Evolutionary conservation across 1,284 basidiomycete genomes (phyloP).

Genomic region (Golubevia sp.): DNA sequence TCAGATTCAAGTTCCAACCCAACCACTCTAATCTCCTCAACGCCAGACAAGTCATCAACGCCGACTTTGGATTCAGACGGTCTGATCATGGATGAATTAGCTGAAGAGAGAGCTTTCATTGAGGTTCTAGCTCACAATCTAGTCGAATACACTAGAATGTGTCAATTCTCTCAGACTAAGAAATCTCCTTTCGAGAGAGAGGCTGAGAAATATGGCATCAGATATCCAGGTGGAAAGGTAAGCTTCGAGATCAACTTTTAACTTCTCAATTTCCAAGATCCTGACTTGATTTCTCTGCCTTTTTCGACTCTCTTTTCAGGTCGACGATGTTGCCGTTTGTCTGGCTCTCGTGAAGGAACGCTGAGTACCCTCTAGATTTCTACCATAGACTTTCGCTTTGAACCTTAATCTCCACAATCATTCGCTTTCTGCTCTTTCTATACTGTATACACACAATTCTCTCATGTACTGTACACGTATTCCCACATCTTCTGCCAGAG

Average conservation of each 20-base stretch:
- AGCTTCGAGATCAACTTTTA: too few relatives aligned
- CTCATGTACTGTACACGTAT: too few relatives aligned
- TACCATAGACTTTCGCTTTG: too few relatives aligned
- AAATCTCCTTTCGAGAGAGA: conserved; percentile 56
- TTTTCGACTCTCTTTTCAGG: background rate
- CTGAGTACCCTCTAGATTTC: too few relatives aligned
- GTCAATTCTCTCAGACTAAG: conserved; percentile 49
- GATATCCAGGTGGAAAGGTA: conserved; percentile 49
- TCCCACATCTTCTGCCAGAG: too few relatives aligned
- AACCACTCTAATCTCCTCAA: background rate
- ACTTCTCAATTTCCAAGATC: too few relatives aligned
- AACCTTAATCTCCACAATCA: too few relatives aligned
- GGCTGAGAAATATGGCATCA: conserved; percentile 47
- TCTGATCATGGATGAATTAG: conserved; percentile 7
- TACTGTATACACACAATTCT: too few relatives aligned
- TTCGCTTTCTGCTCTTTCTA: too few relatives aligned
- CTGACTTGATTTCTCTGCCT: too few relatives aligned
- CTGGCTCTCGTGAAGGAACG: conserved; percentile 38
- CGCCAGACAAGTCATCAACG: background rate
- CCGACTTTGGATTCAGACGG: background rate
- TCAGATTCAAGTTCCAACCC: conserved; percentile 14
- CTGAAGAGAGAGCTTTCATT: conserved; percentile 38
- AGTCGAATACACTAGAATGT: conserved; percentile 52
- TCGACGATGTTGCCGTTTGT: conserved; percentile 52
- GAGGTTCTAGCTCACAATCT: conserved; percentile 38